Percentiles rank a stretch among this genome's conserved stretches.
Evolutionary conservation across 2,329 filamentous ascomycete genomes (phyloP).

Genomic region (Dryadomyces quercivorus): DNA sequence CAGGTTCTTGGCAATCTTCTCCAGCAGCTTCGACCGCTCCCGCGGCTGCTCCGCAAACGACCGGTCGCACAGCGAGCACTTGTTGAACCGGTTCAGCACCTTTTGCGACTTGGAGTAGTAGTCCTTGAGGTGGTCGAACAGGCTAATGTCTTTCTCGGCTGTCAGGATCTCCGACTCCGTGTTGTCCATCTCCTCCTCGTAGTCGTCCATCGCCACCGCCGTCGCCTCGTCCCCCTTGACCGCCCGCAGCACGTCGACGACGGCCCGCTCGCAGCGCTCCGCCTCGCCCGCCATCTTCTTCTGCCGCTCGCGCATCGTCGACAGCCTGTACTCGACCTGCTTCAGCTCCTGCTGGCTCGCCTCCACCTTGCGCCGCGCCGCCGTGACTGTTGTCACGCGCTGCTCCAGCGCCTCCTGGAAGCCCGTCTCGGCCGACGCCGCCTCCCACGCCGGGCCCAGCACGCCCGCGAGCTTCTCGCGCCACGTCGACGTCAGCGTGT

Average conservation of each 20-base stretch:
- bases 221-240: slow-evolving; percentile 23
- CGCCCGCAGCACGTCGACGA: slow-evolving; percentile 34
- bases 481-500: slow-evolving; percentile 68
- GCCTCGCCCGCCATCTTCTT: slow-evolving; percentile 52
- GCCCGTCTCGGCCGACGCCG: slow-evolving; percentile 54
- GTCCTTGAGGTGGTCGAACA: slow-evolving; percentile 55
- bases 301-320: slow-evolving; percentile 49
- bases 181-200: slow-evolving; percentile 35
- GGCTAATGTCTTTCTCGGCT: slow-evolving; percentile 54
- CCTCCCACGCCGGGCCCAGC: slow-evolving; percentile 55
- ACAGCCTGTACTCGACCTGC: slow-evolving; percentile 62
- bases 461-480: slow-evolving; percentile 54
- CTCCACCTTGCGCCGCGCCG: slow-evolving; percentile 60
- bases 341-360: slow-evolving; percentile 59
- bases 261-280: slow-evolving; percentile 45
- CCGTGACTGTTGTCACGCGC: slow-evolving; percentile 44
- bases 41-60: slow-evolving; percentile 48
- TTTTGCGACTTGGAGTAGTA: slow-evolving; percentile 61
- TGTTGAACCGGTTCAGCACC: slow-evolving; percentile 53
- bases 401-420: slow-evolving; percentile 53
- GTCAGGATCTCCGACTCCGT: slow-evolving; percentile 45
- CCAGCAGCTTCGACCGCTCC: slow-evolving; percentile 51
- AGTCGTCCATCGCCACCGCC: slow-evolving; percentile 36
- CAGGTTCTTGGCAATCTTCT: slow-evolving; percentile 53
- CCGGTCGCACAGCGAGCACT: slow-evolving; percentile 66